Conservation (phyloP, 192 early-diverging fungal genomes). For the Chytriomyces sp. region DNA sequence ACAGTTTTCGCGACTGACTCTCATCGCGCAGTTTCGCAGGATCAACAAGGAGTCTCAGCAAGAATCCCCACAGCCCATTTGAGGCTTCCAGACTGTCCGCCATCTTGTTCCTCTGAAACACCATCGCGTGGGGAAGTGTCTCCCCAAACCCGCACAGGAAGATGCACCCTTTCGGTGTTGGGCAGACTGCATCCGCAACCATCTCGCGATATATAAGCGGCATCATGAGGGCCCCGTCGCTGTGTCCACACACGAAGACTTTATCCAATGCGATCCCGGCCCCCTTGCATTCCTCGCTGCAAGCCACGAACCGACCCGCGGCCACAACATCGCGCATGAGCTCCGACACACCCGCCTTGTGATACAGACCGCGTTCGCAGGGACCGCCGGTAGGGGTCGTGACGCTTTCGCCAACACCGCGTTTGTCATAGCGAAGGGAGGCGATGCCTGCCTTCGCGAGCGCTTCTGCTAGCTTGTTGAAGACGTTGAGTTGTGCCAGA, state of each 20-base stretch:
- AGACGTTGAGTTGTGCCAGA: neutral
- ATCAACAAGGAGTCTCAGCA: neutral
- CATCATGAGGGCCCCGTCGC: neutral
- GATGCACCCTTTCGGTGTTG: neutral
- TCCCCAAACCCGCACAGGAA: neutral
- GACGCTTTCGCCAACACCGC: neutral
- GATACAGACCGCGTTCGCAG: neutral
- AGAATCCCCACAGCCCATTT: neutral
- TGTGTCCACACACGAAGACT: neutral
- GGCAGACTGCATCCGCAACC: neutral
- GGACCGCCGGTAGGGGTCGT: too few species aligned
- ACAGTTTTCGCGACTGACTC: neutral
- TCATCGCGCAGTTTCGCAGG: neutral
- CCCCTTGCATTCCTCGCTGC: too few species aligned
- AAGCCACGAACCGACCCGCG: neutral
- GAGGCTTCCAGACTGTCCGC: neutral
- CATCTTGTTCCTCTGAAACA: neutral
- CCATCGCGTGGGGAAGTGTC: neutral
- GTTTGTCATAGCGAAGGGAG: conserved; percentile 3
- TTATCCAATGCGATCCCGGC: neutral
- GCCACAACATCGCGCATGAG: neutral
- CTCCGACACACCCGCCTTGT: neutral
- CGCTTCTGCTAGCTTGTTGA: neutral
- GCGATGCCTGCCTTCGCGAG: neutral
- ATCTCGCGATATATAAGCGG: neutral